Base-by-base conservation (phyloP, 352 stramenopile genomes). In the Pythium rhizo-oryzae region DNA sequence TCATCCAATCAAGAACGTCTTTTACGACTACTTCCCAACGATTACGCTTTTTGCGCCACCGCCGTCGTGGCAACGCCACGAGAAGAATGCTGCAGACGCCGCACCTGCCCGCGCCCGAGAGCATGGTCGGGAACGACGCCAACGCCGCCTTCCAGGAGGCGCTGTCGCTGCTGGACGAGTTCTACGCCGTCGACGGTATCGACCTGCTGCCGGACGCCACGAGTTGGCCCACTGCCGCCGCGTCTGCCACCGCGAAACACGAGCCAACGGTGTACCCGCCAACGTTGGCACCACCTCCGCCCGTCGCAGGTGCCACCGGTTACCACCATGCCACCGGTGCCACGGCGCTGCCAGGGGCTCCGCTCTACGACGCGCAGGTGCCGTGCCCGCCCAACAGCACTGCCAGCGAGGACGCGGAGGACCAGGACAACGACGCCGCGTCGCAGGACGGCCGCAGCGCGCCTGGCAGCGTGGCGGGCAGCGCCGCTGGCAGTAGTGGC, bases 91-190 rank as follows among this genome's bases (percentile, higher is more conserved):
- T 46, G 56, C 39, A 43, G 21, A 19, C 25, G 50, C 64, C 41
- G 2, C 43, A 49, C 18, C 43, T 16, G 19, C 18, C 33, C 13
- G 12, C 19, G 53, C 8, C 25, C 19, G 50, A 43, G 19, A 47
- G 11, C 19, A 62, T 62, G 55, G 54, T 57, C 35, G 12, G 13
- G 4, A 55, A 49, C 35, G 64, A 70, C 55, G 43, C 64, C 4
- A 70, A 70, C 55, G 64, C 64, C 24, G 49, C 55, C 21, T 65
- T 70, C 55, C 64, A 70, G 19, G 64, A 70, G 21, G 64, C 64
- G 49, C 64, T 70, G 2, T 61, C 64, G n/a, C 47, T 70, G 50
- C 64, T 70, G 33, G 64, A 70, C 39, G 64, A 70, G 24, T 70
- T 65, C 30, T 70, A 70, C 56, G 49, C 54, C 21, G 44, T 65